phyloP scores from a whole-genome alignment of 2,329 filamentous ascomycete genomes.

The Diaporthe sp. region DNA sequence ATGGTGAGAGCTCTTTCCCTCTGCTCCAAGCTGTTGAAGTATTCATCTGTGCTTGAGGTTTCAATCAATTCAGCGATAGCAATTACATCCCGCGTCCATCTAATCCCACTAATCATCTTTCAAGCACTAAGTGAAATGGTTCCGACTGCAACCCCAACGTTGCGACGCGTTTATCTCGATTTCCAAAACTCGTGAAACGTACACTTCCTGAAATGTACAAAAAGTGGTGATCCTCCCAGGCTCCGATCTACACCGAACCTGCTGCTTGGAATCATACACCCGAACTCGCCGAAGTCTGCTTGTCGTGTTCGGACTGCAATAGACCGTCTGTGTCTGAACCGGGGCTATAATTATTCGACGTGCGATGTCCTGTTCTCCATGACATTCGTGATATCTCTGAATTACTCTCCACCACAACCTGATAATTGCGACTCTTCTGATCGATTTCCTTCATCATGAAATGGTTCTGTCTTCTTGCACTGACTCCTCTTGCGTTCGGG shows the following conservation, averaged over 20 bases:
- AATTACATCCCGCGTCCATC: not conserved
- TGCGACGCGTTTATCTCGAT: not conserved
- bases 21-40: not conserved
- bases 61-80: not conserved
- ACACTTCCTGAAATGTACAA: not conserved
- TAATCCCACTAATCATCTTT: slow-evolving; percentile 15
- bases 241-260: not conserved
- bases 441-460: not conserved
- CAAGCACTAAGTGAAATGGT: not conserved
- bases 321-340: not conserved
- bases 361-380: not conserved
- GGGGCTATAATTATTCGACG: not conserved
- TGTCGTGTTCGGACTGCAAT: slow-evolving; percentile 1
- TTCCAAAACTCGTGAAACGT: not conserved
- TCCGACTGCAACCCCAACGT: not conserved
- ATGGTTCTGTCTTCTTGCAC: not conserved
- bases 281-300: not conserved
- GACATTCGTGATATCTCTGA: not conserved
- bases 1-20: not conserved
- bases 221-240: not conserved
- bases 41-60: not conserved
- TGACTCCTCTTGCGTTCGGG: not conserved
- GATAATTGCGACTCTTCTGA: too few species aligned
- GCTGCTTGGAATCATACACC: not conserved
- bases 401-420: not conserved